phyloP scores from a whole-genome alignment of 495 filamentous ascomycete species.

The Penicillium bovifimosum region DNA sequence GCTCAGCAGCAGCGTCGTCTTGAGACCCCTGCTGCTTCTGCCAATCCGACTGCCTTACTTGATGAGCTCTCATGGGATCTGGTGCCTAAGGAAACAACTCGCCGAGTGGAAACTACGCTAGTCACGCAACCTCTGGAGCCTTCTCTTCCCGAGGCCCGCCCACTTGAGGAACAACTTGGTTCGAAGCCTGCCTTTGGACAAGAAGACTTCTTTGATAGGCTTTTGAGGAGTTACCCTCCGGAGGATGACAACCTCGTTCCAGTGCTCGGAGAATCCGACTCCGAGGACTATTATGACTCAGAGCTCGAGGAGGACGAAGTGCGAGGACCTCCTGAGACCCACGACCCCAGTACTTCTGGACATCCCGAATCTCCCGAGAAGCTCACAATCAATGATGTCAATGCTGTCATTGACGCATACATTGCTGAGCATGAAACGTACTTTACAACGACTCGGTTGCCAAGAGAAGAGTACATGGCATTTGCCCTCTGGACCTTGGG shows the following conservation, averaged over 20 bases:
- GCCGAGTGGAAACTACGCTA: not conserved
- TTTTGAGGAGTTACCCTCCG: constrained; percentile 43
- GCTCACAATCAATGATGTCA: not conserved
- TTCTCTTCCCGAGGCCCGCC: not conserved
- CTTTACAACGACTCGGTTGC: not conserved
- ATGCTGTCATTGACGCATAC: constrained; percentile 25
- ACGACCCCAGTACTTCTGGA: too few relatives aligned
- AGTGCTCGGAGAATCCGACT: constrained; percentile 59
- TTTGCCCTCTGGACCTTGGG: not conserved
- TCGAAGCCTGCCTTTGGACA: not conserved
- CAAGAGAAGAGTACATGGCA: not conserved
- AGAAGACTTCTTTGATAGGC: constrained; percentile 9
- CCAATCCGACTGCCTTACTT: not conserved
- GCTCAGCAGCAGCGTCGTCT: not conserved
- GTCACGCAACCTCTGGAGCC: not conserved
- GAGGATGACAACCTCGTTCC: constrained; percentile 48
- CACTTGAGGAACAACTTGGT: not conserved
- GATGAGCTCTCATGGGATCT: not conserved
- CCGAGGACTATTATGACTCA: constrained; percentile 48
- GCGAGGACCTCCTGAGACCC: not conserved
- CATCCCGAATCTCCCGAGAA: not conserved
- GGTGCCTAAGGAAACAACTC: not conserved
- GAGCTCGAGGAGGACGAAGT: constrained; percentile 56
- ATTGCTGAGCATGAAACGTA: not conserved
- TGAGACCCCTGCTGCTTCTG: not conserved